Base-by-base conservation (phyloP, 257 asterid species). In the Euphrasia confusa region DNA sequence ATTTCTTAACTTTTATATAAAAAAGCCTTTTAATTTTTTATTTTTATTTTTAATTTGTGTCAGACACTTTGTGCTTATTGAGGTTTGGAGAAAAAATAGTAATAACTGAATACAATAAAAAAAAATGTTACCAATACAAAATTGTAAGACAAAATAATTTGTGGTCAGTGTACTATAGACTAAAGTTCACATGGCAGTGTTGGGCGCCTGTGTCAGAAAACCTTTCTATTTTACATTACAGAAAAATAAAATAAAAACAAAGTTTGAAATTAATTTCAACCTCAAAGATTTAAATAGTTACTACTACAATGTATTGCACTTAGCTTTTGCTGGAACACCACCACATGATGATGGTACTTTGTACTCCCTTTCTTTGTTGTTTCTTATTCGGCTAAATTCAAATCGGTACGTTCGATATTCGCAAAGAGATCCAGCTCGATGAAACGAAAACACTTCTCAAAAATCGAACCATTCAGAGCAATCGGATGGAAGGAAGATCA, bases 131-230 rank as follows among this genome's bases (percentile, higher is more conserved):
- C 42, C 42, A 9, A 37, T 7, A 37, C 42, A 37, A 37, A 9
- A 9, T 37, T 8, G 42, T 1, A 37, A 37, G 42, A 37, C 42
- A 37, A 37, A 37, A 37, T 37, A 37, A 37, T 37, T 37, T 8
- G 42, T 8, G 12, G 42, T 2, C 11, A 37, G 42, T 37, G 42
- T 37, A 37, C 11, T 37, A 3, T 8, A 11, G 42, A 37, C 42
- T 37, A 37, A 37, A 37, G 3, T 58, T 58, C 63, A 80, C 82
- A 69, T 80, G 85, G 60, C 14, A 33, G 45, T 58, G 72, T 69
- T 58, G 8, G 72, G 72, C 42, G 57, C 65, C 67, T 47, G 59
- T 59, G 26, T 79, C 76, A 65, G 39, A 18, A 60, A 63, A 62
- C 40, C 40, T 59, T 67, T 66, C 59, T 66, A 53, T 50, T 50